A percentile compares a stretch with the other conserved stretches of the same genome.
Conservation (phyloP, 2,329 filamentous ascomycete genomes). For the Amauroascus verrucosus region DNA sequence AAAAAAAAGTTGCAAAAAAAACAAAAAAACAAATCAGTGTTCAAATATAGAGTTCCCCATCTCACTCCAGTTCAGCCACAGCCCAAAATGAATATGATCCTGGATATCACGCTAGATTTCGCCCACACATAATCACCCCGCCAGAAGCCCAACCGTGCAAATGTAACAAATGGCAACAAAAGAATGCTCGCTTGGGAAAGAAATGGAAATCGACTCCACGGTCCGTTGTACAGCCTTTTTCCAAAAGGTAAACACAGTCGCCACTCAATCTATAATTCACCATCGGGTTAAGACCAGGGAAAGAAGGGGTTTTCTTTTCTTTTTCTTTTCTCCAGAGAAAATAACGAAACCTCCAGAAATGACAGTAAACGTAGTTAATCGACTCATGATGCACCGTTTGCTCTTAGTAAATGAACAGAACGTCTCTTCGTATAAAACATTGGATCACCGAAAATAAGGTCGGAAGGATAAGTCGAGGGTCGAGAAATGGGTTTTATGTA, state of each 20-base stretch:
- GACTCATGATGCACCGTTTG: slow-evolving; percentile 10
- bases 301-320: not conserved
- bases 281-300: slow-evolving; percentile 9
- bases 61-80: slow-evolving; percentile 13
- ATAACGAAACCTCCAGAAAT: slow-evolving; percentile 10
- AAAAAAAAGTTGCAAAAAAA: slow-evolving; percentile 1
- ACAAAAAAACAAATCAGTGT: not conserved
- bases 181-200: slow-evolving; percentile 4
- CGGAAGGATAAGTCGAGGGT: not conserved
- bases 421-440: slow-evolving; percentile 13
- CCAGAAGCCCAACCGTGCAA: slow-evolving; percentile 12
- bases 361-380: slow-evolving; percentile 4
- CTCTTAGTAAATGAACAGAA: slow-evolving; percentile 10
- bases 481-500: slow-evolving; percentile 6
- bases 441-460: slow-evolving; percentile 6
- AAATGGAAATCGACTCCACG: slow-evolving; percentile 13
- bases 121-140: slow-evolving; percentile 11
- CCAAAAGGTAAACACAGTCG: slow-evolving; percentile 10
- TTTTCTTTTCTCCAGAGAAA: slow-evolving; percentile 11
- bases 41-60: slow-evolving; percentile 4
- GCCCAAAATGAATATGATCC: slow-evolving; percentile 14
- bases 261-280: slow-evolving; percentile 17
- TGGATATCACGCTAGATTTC: slow-evolving; percentile 16
- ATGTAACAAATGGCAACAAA: slow-evolving; percentile 10
- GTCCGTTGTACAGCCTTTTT: slow-evolving; percentile 10